Evolutionary conservation across 371 early-diverging fungal species (phyloP), one percentile per base, ranked within the genome.

Genomic region (Cokeromyces recurvatus): DNA sequence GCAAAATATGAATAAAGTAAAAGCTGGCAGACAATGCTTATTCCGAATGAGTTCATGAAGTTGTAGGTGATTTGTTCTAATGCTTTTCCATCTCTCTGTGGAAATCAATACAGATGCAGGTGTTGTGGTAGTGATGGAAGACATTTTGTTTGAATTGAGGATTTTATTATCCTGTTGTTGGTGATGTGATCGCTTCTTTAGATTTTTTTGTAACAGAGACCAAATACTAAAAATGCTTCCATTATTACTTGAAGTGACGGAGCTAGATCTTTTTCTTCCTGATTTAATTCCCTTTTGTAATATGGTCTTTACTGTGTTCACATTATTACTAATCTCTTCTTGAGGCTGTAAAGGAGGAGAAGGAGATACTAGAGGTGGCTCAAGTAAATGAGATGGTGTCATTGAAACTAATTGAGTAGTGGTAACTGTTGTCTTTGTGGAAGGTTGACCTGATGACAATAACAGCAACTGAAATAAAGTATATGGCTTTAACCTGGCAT

Each of bases 401-500:
- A n/a, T n/a, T n/a, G n/a, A n/a, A n/a, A n/a, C n/a, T n/a, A n/a
- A n/a, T n/a, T n/a, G n/a, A n/a, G n/a, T n/a, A n/a, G n/a, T n/a
- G n/a, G n/a, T n/a, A n/a, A n/a, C n/a, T n/a, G n/a, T n/a, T n/a
- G n/a, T n/a, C n/a, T n/a, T n/a, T n/a, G n/a, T n/a, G n/a, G n/a
- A n/a, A n/a, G 10, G 29, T 27, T 17, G 14, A 15, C 23, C 31
- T 24, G 34, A 24, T 5, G 24, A 23, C 21, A 53, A 15, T 20
- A 57, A n/a, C n/a, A n/a, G 29, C 15, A 69, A 25, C 21, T 65
- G 66, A 17, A 55, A 25, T 16, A 66, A 43, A 12, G 61, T 63
- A 40, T 69, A 69, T 0, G 70, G 70, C 38, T 69, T 69, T 17
- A 69, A 39, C 37, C 57, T 62, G 7, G 59, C 56, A 35, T 66